A percentile compares a stretch with the other conserved stretches of the same genome.
These are phyloP conservation scores for Xerocomus brunneocitrinus DNA, from an alignment of 768 basidiomycete species.

Conservation along the genomic window DNA sequence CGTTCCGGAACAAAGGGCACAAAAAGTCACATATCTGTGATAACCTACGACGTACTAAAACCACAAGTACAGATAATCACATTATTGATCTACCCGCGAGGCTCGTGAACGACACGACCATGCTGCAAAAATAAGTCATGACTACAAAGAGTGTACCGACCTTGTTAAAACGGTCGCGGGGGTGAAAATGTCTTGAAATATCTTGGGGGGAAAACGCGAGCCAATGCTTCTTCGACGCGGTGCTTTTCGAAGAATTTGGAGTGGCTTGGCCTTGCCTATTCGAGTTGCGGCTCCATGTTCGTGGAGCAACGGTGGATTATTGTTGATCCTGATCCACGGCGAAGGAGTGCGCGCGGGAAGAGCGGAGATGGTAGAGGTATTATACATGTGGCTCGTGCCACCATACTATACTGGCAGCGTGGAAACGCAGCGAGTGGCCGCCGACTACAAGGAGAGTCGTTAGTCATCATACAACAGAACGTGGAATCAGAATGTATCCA, in stretches of 20 bases:
- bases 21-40: background rate
- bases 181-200: slow-evolving; percentile 25
- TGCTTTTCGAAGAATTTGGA: slow-evolving; percentile 28
- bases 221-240: slow-evolving; percentile 25
- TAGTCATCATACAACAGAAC: slow-evolving; percentile 19
- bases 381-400: background rate
- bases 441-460: slow-evolving; percentile 15
- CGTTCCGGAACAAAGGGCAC: background rate
- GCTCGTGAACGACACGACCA: background rate
- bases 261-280: slow-evolving; percentile 13
- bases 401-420: slow-evolving; percentile 10
- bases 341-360: slow-evolving; percentile 27
- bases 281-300: slow-evolving; percentile 1
- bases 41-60: background rate
- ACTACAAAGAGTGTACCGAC: background rate
- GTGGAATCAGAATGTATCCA: slow-evolving; percentile 9
- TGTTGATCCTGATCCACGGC: slow-evolving; percentile 30
- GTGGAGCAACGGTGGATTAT: slow-evolving; percentile 13
- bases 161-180: slow-evolving; percentile 6
- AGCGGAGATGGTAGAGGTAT: slow-evolving; percentile 13
- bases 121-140: slow-evolving; percentile 23
- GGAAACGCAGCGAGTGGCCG: slow-evolving; percentile 24
- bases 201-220: slow-evolving; percentile 11
- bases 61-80: background rate
- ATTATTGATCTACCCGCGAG: slow-evolving; percentile 12